These are phyloP conservation scores for Coriolopsis trogii DNA, from an alignment of 1,284 basidiomycete genomes.

Conservation along the genomic window DNA sequence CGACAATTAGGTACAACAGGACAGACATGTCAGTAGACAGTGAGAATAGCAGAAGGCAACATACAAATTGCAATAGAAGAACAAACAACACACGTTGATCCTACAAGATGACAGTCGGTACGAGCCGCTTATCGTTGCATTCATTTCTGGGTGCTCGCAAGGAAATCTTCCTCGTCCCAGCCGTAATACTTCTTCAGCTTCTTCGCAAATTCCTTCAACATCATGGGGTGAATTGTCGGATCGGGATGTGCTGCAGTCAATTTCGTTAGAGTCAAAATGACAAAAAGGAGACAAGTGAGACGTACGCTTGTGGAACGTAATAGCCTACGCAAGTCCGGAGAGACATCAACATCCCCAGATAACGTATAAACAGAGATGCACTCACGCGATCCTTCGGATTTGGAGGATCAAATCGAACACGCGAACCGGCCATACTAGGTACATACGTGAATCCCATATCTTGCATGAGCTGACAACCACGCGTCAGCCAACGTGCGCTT, in stretches of 20 bases:
- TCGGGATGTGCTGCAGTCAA: slow-evolving; percentile 66
- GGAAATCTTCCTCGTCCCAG: slow-evolving; percentile 68
- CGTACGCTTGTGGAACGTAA: slow-evolving; percentile 78
- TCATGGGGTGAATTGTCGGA: slow-evolving; percentile 55
- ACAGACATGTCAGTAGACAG: too few species aligned
- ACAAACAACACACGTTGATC: too few species aligned
- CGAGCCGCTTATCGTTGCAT: too few species aligned
- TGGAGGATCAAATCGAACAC: slow-evolving; percentile 79
- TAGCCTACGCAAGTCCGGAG: slow-evolving; percentile 51
- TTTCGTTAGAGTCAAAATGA: neutral
- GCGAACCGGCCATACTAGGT: slow-evolving; percentile 77
- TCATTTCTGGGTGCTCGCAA: slow-evolving; percentile 23
- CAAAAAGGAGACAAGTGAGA: slow-evolving; percentile 4
- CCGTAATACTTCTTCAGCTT: slow-evolving; percentile 66
- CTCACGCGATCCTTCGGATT: slow-evolving; percentile 56
- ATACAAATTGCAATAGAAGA: too few species aligned
- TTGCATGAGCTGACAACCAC: slow-evolving; percentile 58
- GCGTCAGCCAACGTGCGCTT: neutral
- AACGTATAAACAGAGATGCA: slow-evolving; percentile 9
- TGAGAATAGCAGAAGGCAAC: too few species aligned
- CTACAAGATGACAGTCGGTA: too few species aligned
- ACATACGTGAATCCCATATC: slow-evolving; percentile 77
- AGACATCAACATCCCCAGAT: neutral
- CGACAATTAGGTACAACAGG: too few species aligned
- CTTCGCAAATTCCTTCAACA: slow-evolving; percentile 58